phyloP scores from a whole-genome alignment of 2,329 filamentous ascomycete genomes.

The Stagonosporopsis cucurbitacearum region DNA sequence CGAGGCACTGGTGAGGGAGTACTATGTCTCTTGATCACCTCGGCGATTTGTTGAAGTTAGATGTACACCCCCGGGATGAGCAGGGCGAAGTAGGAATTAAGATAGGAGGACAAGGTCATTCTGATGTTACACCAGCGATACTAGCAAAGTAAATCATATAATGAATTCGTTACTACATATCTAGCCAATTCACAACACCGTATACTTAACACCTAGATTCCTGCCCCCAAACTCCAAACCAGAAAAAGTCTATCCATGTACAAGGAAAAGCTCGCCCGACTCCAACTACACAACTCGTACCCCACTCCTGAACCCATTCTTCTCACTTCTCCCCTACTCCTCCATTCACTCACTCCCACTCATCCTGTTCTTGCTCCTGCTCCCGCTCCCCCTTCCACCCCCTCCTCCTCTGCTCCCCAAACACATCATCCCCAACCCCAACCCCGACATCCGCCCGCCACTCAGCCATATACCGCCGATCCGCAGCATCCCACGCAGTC shows the following conservation, averaged over 20 bases:
- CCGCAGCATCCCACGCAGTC: background rate
- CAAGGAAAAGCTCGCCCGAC: too few species aligned
- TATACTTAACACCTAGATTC: too few species aligned
- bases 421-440: background rate
- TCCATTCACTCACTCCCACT: background rate
- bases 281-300: too few species aligned
- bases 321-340: too few species aligned
- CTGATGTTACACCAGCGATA: too few species aligned
- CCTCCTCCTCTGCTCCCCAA: slow-evolving; percentile 6
- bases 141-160: background rate
- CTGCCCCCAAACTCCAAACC: background rate
- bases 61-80: too few species aligned
- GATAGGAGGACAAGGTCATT: too few species aligned
- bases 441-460: background rate
- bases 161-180: background rate
- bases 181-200: background rate
- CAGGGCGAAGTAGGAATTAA: too few species aligned
- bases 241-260: background rate
- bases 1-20: slow-evolving; percentile 31
- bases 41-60: too few species aligned
- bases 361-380: too few species aligned
- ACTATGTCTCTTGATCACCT: slow-evolving; percentile 22
- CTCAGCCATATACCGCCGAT: background rate
- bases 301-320: too few species aligned
- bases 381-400: slow-evolving; percentile 5